Conservation (phyloP, 1,284 basidiomycete species). For the Apiotrichum laibachii region DNA sequence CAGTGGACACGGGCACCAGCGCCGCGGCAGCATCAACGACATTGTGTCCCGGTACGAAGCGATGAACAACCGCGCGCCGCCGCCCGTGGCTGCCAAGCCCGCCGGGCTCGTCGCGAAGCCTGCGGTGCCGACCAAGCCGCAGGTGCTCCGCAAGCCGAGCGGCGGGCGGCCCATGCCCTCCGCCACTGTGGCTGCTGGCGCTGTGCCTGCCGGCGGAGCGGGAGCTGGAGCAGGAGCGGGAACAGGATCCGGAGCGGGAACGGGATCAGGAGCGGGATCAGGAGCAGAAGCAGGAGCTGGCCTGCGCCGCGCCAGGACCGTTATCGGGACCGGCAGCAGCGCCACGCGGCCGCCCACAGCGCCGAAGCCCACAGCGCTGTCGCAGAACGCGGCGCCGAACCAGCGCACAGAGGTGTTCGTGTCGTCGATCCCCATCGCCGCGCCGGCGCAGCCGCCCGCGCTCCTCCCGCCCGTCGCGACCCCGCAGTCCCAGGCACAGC, state of each 20-base stretch:
- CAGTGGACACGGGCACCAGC: slow-evolving; percentile 18
- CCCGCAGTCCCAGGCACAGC: background rate
- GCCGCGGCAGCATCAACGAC: slow-evolving; percentile 47
- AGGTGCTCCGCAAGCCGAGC: slow-evolving; percentile 25
- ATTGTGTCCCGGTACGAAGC: slow-evolving; percentile 44
- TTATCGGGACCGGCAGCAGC: too few relatives aligned
- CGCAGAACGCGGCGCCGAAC: too few relatives aligned
- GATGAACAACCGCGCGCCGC: slow-evolving; percentile 11
- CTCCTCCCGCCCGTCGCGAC: background rate
- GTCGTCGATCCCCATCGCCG: too few relatives aligned
- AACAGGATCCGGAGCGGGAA: background rate
- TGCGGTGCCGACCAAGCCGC: slow-evolving; percentile 33
- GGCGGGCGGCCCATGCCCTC: slow-evolving; percentile 9
- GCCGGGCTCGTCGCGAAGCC: background rate
- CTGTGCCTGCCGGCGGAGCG: background rate
- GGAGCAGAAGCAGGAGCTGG: background rate
- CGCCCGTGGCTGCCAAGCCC: slow-evolving; percentile 1
- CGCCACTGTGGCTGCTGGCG: background rate
- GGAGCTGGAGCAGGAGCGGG: too few relatives aligned
- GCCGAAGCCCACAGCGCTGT: too few relatives aligned
- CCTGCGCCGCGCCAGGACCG: too few relatives aligned
- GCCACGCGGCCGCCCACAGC: too few relatives aligned
- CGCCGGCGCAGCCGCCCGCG: too few relatives aligned
- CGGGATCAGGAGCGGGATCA: too few relatives aligned
- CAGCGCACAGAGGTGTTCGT: too few relatives aligned